Evolutionary conservation across 2,329 filamentous ascomycete species (phyloP), one percentile per base, ranked within the genome.

Genomic region (Colletotrichum incanum): DNA sequence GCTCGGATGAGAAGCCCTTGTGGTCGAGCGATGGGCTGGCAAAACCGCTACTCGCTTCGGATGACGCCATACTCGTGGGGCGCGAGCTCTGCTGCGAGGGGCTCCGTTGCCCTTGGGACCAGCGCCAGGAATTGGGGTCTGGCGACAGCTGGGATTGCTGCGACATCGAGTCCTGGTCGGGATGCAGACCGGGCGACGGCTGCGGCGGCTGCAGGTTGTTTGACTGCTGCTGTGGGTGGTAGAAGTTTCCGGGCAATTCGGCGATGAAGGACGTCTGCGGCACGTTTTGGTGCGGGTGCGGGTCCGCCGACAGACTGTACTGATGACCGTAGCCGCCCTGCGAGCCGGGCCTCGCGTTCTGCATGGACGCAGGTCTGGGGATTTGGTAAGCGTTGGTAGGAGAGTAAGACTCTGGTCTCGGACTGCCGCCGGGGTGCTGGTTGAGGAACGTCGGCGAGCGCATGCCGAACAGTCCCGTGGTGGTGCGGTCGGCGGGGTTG

Each of bases 221-320:
- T 72, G 80, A 77, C 49, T 16, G 47, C 47, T 28, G 49, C 23
- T 28, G 49, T 26, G 83, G 77, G 55, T 87, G 81, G 74, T 84
- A 85, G 76, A 81, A 87, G 75, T 90, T 88, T 28, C 87, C 88
- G 0, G 86, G 82, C 11, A 89, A 82, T 70, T 88, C 86, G 70
- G 83, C 80, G 47, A 74, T 64, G 60, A 74, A 74, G 59, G 72
- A 58, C 9, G 59, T 65, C 68, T 72, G 63, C 37, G 77, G 75
- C n/a, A 63, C 45, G 52, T 76, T 74, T 8, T 77, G 63, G 58
- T 75, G 74, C 2, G 65, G 26, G 63, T 71, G 58, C 62, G 75
- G 65, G 67, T 74, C 61, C n/a, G 60, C 56, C 4, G 62, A 74
- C 50, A 73, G 71, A 5, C 56, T 71, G 43, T 75, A 75, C 31